Evolutionary conservation across 371 early-diverging fungal genomes (phyloP).

Genomic region (Zychaea mexicana): DNA sequence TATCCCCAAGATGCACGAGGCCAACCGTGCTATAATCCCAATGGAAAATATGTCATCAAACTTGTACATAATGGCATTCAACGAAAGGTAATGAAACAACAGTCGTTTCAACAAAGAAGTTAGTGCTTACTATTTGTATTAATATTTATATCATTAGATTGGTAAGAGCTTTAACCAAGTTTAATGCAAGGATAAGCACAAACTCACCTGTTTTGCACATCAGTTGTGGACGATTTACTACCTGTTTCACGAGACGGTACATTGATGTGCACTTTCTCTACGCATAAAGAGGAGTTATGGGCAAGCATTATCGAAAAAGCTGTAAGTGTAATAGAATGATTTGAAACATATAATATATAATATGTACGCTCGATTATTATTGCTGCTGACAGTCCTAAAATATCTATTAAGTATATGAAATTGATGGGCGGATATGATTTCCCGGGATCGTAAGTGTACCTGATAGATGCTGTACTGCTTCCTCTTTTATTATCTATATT

Average conservation of each 20-base stretch:
- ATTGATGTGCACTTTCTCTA: conserved; percentile 86
- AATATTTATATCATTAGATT: too few species aligned
- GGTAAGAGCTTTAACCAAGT: not conserved
- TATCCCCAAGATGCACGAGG: conserved; percentile 81
- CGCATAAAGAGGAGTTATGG: conserved; percentile 79
- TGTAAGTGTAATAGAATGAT: conserved; percentile 23
- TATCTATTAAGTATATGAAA: conserved; percentile 93
- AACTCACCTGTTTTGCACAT: not conserved
- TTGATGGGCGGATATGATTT: conserved; percentile 94
- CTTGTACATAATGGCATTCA: conserved; percentile 85
- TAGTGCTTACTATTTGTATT: not conserved
- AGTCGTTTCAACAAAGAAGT: not conserved
- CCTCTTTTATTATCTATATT: too few species aligned
- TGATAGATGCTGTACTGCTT: not conserved
- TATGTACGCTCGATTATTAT: not conserved
- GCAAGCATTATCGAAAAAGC: conserved; percentile 91
- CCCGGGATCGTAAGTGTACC: conserved; percentile 80
- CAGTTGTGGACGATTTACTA: conserved; percentile 86
- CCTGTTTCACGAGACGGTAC: conserved; percentile 77
- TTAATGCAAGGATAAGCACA: not conserved
- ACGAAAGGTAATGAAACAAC: conserved; percentile 62
- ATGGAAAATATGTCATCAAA: conserved; percentile 86
- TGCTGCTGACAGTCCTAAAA: too few species aligned
- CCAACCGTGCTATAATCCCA: conserved; percentile 80
- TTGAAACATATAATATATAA: not conserved